phyloP scores from a whole-genome alignment of 148 eudicot genomes.

The Vaccinium macrocarpon region DNA sequence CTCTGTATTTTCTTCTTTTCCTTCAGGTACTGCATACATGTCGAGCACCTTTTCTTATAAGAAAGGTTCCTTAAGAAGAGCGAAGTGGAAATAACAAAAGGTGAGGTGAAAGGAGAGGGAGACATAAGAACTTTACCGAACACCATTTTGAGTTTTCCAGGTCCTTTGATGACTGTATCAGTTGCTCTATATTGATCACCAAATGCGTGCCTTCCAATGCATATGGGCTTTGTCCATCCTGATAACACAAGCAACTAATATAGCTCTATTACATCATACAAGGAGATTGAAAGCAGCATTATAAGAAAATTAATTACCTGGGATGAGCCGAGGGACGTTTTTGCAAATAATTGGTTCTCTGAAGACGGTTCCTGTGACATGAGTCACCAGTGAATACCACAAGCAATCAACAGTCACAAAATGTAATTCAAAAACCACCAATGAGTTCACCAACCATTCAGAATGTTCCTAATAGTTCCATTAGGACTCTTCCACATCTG shows the following conservation, averaged over 20 bases:
- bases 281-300: background rate
- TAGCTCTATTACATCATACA: background rate
- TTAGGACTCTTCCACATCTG: constrained; percentile 85
- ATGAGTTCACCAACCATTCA: constrained; percentile 52
- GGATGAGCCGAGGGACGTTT: constrained; percentile 69
- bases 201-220: constrained; percentile 83
- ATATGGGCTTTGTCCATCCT: constrained; percentile 76
- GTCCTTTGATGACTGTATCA: constrained; percentile 65
- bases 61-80: background rate
- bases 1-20: constrained; percentile 50
- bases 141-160: constrained; percentile 71
- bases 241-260: background rate
- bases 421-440: background rate
- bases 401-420: background rate
- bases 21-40: constrained; percentile 54
- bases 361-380: constrained; percentile 66
- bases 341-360: constrained; percentile 75
- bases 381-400: constrained; percentile 5
- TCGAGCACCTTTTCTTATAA: constrained; percentile 10
- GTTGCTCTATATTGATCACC: constrained; percentile 81
- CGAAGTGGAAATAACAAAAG: background rate
- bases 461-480: constrained; percentile 75
- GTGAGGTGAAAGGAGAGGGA: background rate
- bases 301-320: constrained; percentile 29
- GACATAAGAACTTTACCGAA: constrained; percentile 41